Conservation (phyloP, 2,329 filamentous ascomycete species). For the Furcasterigmium furcatum region DNA sequence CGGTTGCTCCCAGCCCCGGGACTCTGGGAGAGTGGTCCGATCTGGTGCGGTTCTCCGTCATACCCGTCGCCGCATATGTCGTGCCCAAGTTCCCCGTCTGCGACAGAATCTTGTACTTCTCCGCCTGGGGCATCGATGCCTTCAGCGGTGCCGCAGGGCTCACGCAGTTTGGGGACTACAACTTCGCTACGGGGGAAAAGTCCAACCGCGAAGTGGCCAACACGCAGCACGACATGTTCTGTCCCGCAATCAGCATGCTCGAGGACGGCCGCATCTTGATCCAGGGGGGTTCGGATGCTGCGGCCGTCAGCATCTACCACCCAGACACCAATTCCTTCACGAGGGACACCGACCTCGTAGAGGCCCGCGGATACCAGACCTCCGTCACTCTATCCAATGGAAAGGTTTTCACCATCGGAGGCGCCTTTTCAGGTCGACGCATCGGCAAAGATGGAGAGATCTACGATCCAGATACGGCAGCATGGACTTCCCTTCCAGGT, state of each 20-base stretch:
- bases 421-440: conserved; percentile 43
- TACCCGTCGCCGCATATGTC: conserved; percentile 21
- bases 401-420: conserved; percentile 56
- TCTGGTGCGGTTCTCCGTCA: conserved; percentile 18
- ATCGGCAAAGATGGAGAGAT: conserved; percentile 55
- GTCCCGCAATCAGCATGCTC: conserved; percentile 50
- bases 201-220: conserved; percentile 28
- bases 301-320: conserved; percentile 45
- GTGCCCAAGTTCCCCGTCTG: conserved; percentile 18
- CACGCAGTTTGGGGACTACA: conserved; percentile 17
- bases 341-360: conserved; percentile 35
- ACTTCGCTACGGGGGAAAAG: conserved; percentile 19
- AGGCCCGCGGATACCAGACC: conserved; percentile 51
- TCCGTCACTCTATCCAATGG: conserved; percentile 48
- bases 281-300: conserved; percentile 48
- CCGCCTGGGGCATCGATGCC: conserved; percentile 18
- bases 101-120: conserved; percentile 18
- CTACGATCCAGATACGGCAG: conserved; percentile 38
- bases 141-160: conserved; percentile 14
- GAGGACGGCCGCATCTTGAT: conserved; percentile 48
- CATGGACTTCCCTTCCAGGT: conserved; percentile 42
- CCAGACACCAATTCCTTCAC: conserved; percentile 32
- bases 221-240: conserved; percentile 54
- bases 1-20: conserved; percentile 9
- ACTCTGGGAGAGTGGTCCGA: conserved; percentile 19